phyloP scores from a whole-genome alignment of 2,329 filamentous ascomycete species.

The Colletotrichum spinosum region DNA sequence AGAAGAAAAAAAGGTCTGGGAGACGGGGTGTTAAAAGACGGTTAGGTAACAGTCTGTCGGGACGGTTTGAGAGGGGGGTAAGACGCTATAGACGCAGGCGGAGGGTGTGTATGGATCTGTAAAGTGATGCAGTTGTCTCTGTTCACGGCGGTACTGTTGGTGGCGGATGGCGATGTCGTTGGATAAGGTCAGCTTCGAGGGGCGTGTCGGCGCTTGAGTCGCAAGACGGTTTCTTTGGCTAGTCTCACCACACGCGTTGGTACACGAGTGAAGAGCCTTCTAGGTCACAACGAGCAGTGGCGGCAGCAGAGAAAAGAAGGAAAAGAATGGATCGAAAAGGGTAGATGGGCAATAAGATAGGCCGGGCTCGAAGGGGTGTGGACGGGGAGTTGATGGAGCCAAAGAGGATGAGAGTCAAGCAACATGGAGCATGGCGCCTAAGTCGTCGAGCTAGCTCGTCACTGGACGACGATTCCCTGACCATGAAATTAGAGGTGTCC shows the following conservation, averaged over 20 bases:
- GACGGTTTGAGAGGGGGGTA: constrained; percentile 21
- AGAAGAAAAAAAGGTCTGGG: constrained; percentile 28
- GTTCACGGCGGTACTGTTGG: constrained; percentile 35
- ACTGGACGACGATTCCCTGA: constrained; percentile 53
- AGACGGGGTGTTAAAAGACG: constrained; percentile 35
- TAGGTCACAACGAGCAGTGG: constrained; percentile 15
- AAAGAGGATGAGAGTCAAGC: constrained; percentile 50
- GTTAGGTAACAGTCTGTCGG: constrained; percentile 35
- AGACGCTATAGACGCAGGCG: constrained; percentile 44
- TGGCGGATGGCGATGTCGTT: constrained; percentile 34
- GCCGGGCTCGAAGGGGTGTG: constrained; percentile 35
- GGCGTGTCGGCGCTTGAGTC: constrained; percentile 51
- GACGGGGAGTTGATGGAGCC: constrained; percentile 50
- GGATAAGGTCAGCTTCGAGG: constrained; percentile 29
- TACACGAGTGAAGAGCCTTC: constrained; percentile 12
- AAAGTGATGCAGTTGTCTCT: constrained; percentile 33
- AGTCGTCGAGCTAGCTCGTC: constrained; percentile 52
- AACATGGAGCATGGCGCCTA: constrained; percentile 56
- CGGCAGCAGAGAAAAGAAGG: constrained; percentile 30
- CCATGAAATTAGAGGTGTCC: constrained; percentile 57
- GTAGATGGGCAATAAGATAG: constrained; percentile 40
- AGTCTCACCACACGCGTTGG: constrained; percentile 17
- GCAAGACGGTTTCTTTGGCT: constrained; percentile 42
- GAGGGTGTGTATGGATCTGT: constrained; percentile 43
- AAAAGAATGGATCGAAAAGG: constrained; percentile 39